Evolutionary conservation across 1,139 yeast species (phyloP), one percentile per base, ranked within the genome.

Genomic region (Blastobotrys petasosporus): DNA sequence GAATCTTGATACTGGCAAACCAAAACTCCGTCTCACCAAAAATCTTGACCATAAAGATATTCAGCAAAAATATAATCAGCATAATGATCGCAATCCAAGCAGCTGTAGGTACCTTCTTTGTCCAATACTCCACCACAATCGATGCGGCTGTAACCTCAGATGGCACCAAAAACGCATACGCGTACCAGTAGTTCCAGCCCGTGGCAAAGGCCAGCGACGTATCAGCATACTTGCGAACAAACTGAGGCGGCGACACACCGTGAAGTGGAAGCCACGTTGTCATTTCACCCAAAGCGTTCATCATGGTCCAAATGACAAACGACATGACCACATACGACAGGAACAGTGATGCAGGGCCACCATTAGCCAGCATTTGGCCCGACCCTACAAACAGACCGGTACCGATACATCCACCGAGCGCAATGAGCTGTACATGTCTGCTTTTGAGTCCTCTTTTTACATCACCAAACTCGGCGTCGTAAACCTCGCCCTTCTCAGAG

Each of bases 261-360:
- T 70, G 9, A 84, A 77, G 45, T 77, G 82, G 60, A 78, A 86
- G 50, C 75, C 75, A 80, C 10, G 87, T 73, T 11, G 88, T 85
- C 69, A 82, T 79, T 64, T 82, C 92, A 42, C 88, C 88, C 48
- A 83, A 68, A 23, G 80, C 80, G 54, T 79, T 70, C 82, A 82
- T 80, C 39, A 81, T 84, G 67, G 78, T 74, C 58, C 73, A 82
- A 39, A 82, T 87, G 46, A 80, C 70, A 41, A 79, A 61, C 13
- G 86, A 88, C 57, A 82, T 77, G 45, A 79, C 60, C 11, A 76
- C 63, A 59, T 82, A 82, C 3, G 85, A 73, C 38, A 82, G 69
- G 40, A 83, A 70, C 42, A 81, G 73, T 36, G 85, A 75, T n/a
- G 75, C 88, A 4, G 90, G 88, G 17, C 92, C 92, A 15, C 42